Evolutionary conservation across 2,329 filamentous ascomycete genomes (phyloP).

Genomic region (Diaporthe citriasiana): DNA sequence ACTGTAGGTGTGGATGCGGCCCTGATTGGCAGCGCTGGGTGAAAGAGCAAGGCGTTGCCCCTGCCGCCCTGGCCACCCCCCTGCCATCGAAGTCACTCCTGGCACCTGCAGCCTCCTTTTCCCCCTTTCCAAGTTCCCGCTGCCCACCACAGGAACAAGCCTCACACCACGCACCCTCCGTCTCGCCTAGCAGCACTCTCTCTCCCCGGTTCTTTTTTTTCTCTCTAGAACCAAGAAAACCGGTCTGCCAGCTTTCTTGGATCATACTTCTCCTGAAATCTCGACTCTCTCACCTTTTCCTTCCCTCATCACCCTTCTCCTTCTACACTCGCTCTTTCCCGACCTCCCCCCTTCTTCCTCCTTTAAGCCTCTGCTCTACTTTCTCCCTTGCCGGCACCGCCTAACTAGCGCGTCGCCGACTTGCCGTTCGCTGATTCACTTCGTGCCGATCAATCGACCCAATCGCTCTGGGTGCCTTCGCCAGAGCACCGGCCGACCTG

Average conservation of each 20-base stretch:
- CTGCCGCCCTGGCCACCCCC: slow-evolving; percentile 27
- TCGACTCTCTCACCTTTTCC: slow-evolving; percentile 32
- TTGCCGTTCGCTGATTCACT: slow-evolving; percentile 40
- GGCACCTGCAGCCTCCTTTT: slow-evolving; percentile 44
- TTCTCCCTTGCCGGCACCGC: slow-evolving; percentile 41
- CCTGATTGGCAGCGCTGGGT: slow-evolving; percentile 20
- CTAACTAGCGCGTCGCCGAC: slow-evolving; percentile 39
- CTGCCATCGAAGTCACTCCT: slow-evolving; percentile 37
- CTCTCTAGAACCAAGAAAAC: slow-evolving; percentile 37
- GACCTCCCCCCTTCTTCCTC: slow-evolving; percentile 46
- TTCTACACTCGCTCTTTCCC: slow-evolving; percentile 44
- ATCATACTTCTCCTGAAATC: slow-evolving; percentile 33
- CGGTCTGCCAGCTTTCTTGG: slow-evolving; percentile 38
- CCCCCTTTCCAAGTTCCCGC: slow-evolving; percentile 42
- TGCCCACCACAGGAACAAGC: slow-evolving; percentile 24
- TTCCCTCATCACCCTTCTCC: slow-evolving; percentile 31
- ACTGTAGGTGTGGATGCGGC: slow-evolving; percentile 30
- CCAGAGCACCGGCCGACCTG: not conserved
- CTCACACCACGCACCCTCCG: slow-evolving; percentile 17
- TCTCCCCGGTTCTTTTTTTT: slow-evolving; percentile 19
- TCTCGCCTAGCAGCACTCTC: slow-evolving; percentile 29
- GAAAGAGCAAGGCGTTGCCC: slow-evolving; percentile 19
- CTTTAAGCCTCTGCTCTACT: slow-evolving; percentile 42
- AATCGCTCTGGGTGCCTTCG: slow-evolving; percentile 21
- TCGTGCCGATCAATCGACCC: slow-evolving; percentile 10